These are phyloP conservation scores for Yarrowia keelungensis DNA, from an alignment of 805 yeast species.

Conservation along the genomic window DNA sequence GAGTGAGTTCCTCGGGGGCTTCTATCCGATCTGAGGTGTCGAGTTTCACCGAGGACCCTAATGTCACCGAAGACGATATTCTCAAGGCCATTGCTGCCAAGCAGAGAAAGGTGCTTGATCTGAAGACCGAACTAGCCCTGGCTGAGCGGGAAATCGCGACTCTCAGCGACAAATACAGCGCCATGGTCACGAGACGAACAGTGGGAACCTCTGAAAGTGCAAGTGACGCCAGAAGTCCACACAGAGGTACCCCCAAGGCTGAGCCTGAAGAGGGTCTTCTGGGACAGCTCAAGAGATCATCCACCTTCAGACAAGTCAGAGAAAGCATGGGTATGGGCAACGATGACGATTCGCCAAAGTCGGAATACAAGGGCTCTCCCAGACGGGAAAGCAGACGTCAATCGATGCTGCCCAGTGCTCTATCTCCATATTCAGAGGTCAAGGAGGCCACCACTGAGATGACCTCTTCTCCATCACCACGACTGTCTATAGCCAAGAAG, in stretches of 20 bases:
- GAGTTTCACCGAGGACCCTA: constrained; percentile 7
- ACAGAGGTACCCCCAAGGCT: neutral
- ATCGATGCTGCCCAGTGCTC: constrained; percentile 20
- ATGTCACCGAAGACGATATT: constrained; percentile 17
- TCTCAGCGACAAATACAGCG: constrained; percentile 17
- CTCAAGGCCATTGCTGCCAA: constrained; percentile 35
- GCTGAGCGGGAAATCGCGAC: constrained; percentile 27
- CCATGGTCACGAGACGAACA: constrained; percentile 31
- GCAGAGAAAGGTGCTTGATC: constrained; percentile 32
- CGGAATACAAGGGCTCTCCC: neutral
- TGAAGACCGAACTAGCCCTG: constrained; percentile 19
- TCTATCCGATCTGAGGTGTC: constrained; percentile 22
- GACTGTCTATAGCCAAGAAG: constrained; percentile 35
- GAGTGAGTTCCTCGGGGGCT: neutral
- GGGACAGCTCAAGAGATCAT: constrained; percentile 28
- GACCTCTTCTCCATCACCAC: constrained; percentile 9
- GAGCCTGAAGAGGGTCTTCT: constrained; percentile 8
- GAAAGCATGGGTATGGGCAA: constrained; percentile 25
- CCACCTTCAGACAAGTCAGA: constrained; percentile 25
- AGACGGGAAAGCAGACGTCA: constrained; percentile 22
- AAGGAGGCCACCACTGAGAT: constrained; percentile 1
- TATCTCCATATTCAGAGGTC: constrained; percentile 19
- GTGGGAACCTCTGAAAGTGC: constrained; percentile 16
- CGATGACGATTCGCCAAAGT: neutral
- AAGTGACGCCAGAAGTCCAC: neutral